A percentile compares a stretch with the other conserved stretches of the same genome.
Conservation (phyloP, 2,329 filamentous ascomycete species). For the Paraconiothyrium sp. region DNA sequence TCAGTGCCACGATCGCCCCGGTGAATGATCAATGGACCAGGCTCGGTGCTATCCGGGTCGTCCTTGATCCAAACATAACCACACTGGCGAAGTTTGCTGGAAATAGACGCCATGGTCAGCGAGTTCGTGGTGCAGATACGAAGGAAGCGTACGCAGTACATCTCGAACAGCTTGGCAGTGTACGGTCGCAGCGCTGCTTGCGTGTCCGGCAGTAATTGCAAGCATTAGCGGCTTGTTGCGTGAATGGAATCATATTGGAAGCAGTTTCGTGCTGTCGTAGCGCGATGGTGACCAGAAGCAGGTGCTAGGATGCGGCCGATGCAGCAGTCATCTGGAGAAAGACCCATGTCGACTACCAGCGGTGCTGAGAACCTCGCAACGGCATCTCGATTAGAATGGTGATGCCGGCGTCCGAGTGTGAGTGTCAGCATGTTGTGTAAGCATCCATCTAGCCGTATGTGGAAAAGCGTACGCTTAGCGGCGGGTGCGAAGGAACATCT, state of each 20-base stretch:
- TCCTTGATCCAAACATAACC: no score
- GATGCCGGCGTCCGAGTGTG: slow-evolving; percentile 7
- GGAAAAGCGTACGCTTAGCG: not conserved
- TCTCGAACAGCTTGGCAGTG: slow-evolving; percentile 21
- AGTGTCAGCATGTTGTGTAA: not conserved
- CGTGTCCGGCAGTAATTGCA: slow-evolving; percentile 26
- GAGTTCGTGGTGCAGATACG: no score
- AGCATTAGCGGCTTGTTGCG: slow-evolving; percentile 25
- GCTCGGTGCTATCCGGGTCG: no score
- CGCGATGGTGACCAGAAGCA: slow-evolving; percentile 6
- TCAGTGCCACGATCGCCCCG: slow-evolving; percentile 17
- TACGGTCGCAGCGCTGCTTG: slow-evolving; percentile 26
- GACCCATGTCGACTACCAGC: not conserved
- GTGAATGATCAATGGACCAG: slow-evolving; percentile 14
- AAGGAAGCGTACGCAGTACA: slow-evolving; percentile 19
- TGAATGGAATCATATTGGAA: slow-evolving; percentile 18
- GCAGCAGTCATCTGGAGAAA: slow-evolving; percentile 13
- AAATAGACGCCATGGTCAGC: no score
- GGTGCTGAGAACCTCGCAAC: not conserved
- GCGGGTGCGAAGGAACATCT: not conserved
- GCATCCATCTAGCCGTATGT: not conserved
- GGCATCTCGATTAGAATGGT: slow-evolving; percentile 9
- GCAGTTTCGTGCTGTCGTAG: not conserved
- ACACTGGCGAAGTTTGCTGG: no score
- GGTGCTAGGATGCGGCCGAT: slow-evolving; percentile 8